These are phyloP conservation scores for Athelia sp. DNA, from an alignment of 1,284 basidiomycete genomes.

Conservation along the genomic window DNA sequence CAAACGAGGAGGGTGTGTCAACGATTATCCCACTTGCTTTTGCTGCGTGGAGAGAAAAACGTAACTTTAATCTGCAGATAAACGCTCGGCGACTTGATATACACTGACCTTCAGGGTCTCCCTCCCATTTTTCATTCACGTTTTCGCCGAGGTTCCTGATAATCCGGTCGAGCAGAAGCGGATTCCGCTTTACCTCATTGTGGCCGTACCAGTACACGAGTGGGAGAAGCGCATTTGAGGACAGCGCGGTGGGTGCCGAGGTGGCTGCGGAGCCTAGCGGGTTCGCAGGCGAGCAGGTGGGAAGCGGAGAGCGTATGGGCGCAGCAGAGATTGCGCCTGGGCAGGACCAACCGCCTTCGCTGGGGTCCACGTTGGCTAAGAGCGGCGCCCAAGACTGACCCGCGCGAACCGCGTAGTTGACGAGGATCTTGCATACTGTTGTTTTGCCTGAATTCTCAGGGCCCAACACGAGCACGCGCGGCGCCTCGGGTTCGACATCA, in stretches of 20 bases:
- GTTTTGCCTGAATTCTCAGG: slow-evolving; percentile 95
- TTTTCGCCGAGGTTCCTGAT: slow-evolving; percentile 76
- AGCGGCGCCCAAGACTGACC: slow-evolving; percentile 83
- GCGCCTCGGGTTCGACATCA: slow-evolving; percentile 56
- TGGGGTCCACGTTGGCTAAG: slow-evolving; percentile 85
- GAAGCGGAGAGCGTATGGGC: slow-evolving; percentile 70
- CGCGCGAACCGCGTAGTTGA: slow-evolving; percentile 82
- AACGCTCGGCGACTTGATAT: background rate
- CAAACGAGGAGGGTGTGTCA: slow-evolving; percentile 90
- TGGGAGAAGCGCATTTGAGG: slow-evolving; percentile 82
- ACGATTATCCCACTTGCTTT: slow-evolving; percentile 78
- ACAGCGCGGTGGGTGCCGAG: slow-evolving; percentile 76
- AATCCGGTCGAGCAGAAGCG: slow-evolving; percentile 71
- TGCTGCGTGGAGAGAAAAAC: too few relatives aligned
- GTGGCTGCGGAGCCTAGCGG: slow-evolving; percentile 85
- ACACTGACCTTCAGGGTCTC: slow-evolving; percentile 60
- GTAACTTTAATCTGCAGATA: slow-evolving; percentile 1
- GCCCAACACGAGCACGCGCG: slow-evolving; percentile 87
- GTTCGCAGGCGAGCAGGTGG: slow-evolving; percentile 83
- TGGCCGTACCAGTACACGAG: slow-evolving; percentile 93
- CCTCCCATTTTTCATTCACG: slow-evolving; percentile 63
- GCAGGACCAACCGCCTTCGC: slow-evolving; percentile 85
- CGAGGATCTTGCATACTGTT: slow-evolving; percentile 81
- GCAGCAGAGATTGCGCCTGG: slow-evolving; percentile 87
- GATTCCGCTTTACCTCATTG: slow-evolving; percentile 66